phyloP scores from a whole-genome alignment of 2,329 filamentous ascomycete species.

The Fusarium nurragi region DNA sequence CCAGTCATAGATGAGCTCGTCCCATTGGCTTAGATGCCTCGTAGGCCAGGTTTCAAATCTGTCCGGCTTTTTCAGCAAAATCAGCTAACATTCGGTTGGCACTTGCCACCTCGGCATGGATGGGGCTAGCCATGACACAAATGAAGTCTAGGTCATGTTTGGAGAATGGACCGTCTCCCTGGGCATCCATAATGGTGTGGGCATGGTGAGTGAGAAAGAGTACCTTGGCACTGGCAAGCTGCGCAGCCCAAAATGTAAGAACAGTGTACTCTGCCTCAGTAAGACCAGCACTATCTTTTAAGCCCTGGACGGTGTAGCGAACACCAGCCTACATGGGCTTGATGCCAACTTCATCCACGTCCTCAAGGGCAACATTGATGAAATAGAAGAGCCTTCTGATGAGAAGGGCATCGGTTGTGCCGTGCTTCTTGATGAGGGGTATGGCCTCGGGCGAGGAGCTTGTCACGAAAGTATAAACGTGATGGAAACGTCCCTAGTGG shows the following conservation, averaged over 20 bases:
- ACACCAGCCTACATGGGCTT: neutral
- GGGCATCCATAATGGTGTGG: neutral
- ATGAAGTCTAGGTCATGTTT: neutral
- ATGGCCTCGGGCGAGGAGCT: neutral
- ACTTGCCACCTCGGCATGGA: neutral
- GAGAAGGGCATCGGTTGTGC: neutral
- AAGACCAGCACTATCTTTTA: neutral
- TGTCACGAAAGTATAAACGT: neutral
- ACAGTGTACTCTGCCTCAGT: neutral
- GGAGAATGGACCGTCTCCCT: rapidly evolving
- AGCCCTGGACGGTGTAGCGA: neutral
- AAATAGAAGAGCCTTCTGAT: neutral
- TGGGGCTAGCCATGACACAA: neutral
- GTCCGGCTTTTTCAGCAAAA: neutral
- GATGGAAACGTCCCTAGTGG: neutral
- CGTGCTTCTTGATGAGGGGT: neutral
- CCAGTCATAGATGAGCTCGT: neutral
- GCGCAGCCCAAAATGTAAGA: neutral
- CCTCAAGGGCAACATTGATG: neutral
- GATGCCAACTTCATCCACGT: neutral
- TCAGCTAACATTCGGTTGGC: neutral
- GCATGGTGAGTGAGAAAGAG: neutral
- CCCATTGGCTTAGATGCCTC: neutral
- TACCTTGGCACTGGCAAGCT: neutral
- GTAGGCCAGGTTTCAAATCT: neutral